These are phyloP conservation scores for Suillus brevipes DNA, from an alignment of 768 basidiomycete genomes.

Conservation along the genomic window DNA sequence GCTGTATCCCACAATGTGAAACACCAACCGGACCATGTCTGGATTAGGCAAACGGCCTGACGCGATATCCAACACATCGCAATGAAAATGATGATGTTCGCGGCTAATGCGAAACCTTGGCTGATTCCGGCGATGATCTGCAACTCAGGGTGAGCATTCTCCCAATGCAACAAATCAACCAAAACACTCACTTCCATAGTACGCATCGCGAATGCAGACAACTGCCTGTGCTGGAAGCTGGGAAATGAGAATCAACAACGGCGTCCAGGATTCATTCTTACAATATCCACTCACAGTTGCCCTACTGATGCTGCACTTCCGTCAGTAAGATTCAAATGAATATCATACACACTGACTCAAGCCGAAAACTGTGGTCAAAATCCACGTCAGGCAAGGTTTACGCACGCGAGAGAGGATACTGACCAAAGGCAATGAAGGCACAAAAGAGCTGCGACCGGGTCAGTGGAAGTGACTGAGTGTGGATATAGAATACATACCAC, in stretches of 20 bases:
- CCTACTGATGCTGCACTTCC: slow-evolving; percentile 18
- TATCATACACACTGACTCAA: slow-evolving; percentile 22
- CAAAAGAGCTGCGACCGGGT: slow-evolving; percentile 16
- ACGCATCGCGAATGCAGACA: slow-evolving; percentile 21
- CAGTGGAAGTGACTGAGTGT: not conserved
- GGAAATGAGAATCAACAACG: slow-evolving; percentile 16
- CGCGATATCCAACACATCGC: slow-evolving; percentile 23
- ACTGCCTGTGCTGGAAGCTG: slow-evolving; percentile 22
- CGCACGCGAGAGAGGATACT: not conserved
- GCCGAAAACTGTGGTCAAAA: slow-evolving; percentile 24
- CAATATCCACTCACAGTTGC: slow-evolving; percentile 24
- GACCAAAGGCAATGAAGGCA: slow-evolving; percentile 24
- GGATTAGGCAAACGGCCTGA: slow-evolving; percentile 13
- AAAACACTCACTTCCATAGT: slow-evolving; percentile 21
- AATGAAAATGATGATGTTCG: slow-evolving; percentile 17
- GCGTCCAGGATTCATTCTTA: not conserved
- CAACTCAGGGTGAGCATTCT: not conserved
- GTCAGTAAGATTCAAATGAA: not conserved
- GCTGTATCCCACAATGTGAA: not conserved
- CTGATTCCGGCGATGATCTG: slow-evolving; percentile 20
- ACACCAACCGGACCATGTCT: slow-evolving; percentile 18
- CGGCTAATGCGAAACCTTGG: slow-evolving; percentile 10
- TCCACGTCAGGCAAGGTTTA: slow-evolving; percentile 15
- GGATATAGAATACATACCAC: slow-evolving; percentile 18
- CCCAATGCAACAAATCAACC: not conserved